Evolutionary conservation across 75 land plant genomes (phyloP).

Genomic region (Picea sitchensis): DNA sequence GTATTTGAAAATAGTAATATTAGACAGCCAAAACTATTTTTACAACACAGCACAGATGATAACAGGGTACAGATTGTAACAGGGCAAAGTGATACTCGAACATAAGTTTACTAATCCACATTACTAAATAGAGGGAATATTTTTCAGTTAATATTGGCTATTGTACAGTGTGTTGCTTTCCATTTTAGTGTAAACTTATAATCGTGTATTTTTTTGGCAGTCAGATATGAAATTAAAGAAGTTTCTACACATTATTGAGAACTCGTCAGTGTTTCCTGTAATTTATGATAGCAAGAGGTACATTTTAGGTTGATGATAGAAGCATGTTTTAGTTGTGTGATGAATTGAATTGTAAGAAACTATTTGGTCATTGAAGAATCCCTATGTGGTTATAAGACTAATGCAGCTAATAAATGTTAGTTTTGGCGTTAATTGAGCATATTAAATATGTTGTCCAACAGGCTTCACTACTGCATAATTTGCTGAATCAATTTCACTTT

Average conservation of each 20-base stretch:
- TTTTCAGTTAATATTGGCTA: background rate
- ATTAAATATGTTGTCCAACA: background rate
- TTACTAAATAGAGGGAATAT: background rate
- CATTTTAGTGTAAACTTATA: background rate
- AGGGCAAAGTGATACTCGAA: background rate
- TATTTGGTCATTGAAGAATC: no score
- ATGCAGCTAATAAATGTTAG: no score
- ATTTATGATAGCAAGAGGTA: conserved; percentile 90
- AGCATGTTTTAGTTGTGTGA: no score
- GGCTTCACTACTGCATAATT: background rate
- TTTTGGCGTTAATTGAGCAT: background rate
- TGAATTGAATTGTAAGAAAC: no score
- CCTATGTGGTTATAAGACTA: no score
- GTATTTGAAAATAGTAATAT: background rate
- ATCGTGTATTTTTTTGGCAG: conserved; percentile 39
- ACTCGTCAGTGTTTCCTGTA: conserved; percentile 87
- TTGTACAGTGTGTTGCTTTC: background rate
- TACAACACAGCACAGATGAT: no score
- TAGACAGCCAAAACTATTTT: no score
- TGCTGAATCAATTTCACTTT: background rate
- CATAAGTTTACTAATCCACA: background rate
- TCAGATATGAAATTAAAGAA: conserved; percentile 93
- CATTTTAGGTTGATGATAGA: background rate
- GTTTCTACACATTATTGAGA: conserved; percentile 87
- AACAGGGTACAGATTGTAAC: no score